phyloP scores from a whole-genome alignment of 2,329 filamentous ascomycete species.

The Aspergillus sp. region DNA sequence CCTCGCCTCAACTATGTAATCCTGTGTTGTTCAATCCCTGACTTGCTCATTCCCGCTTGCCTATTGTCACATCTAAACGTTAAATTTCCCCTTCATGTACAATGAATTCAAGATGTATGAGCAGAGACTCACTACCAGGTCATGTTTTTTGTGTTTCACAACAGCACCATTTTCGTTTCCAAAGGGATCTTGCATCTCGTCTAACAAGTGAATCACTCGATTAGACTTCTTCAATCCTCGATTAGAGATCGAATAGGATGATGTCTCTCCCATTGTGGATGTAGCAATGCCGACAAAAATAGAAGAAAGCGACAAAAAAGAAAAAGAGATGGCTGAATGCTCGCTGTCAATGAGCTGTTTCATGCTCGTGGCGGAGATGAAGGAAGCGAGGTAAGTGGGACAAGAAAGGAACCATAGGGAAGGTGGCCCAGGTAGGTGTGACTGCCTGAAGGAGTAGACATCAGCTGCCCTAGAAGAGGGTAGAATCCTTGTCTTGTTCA shows the following conservation, averaged over 20 bases:
- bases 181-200: constrained; percentile 13
- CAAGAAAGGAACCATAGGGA: too few species aligned
- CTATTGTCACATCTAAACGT: constrained; percentile 1
- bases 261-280: not conserved
- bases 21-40: constrained; percentile 5
- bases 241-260: not conserved
- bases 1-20: not conserved
- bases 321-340: not conserved
- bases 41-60: constrained; percentile 12
- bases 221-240: not conserved
- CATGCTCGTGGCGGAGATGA: not conserved
- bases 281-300: not conserved
- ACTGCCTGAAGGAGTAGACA: too few species aligned
- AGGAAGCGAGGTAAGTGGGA: not conserved
- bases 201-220: not conserved
- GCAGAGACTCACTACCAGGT: constrained; percentile 17
- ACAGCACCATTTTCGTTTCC: constrained; percentile 18
- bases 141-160: constrained; percentile 24
- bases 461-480: too few species aligned
- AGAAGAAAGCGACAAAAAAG: not conserved
- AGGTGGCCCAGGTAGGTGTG: too few species aligned
- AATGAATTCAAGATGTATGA: too few species aligned
- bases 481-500: too few species aligned
- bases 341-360: not conserved
- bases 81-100: not conserved